phyloP scores from a whole-genome alignment of 768 basidiomycete species.

The Hydnum rufescens region DNA sequence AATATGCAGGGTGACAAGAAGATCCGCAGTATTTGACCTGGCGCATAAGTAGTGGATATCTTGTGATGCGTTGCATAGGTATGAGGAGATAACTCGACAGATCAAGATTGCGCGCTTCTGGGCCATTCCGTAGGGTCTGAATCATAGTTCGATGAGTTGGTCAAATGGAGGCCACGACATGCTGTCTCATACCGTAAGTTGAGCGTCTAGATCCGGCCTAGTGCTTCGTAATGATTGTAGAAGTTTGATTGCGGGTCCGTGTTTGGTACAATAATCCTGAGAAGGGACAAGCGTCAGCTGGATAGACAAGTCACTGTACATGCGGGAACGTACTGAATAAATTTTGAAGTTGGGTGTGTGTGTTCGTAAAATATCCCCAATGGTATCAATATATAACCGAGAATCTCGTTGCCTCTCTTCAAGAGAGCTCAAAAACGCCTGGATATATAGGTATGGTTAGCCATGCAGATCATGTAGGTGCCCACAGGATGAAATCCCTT shows the following conservation, averaged over 20 bases:
- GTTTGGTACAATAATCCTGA: constrained; percentile 82
- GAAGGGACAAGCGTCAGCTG: not conserved
- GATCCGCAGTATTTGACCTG: constrained; percentile 35
- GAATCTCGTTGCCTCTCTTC: constrained; percentile 86
- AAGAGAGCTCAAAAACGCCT: constrained; percentile 71
- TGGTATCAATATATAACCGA: constrained; percentile 72
- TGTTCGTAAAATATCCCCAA: constrained; percentile 64
- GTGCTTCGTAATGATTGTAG: constrained; percentile 52
- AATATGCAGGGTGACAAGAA: not conserved
- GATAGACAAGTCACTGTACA: not conserved
- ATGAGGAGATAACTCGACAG: constrained; percentile 77
- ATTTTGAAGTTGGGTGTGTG: constrained; percentile 61
- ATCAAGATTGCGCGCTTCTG: constrained; percentile 61
- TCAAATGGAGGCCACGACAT: not conserved
- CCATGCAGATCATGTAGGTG: constrained; percentile 4
- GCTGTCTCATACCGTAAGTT: constrained; percentile 36
- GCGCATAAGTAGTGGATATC: constrained; percentile 78
- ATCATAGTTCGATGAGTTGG: constrained; percentile 2
- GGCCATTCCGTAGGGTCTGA: constrained; percentile 58
- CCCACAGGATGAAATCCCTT: constrained; percentile 15
- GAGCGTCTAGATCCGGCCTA: constrained; percentile 41
- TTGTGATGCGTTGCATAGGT: constrained; percentile 65
- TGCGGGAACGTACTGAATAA: constrained; percentile 40
- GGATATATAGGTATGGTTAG: not conserved
- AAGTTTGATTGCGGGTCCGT: constrained; percentile 53